Percentiles rank a stretch among this genome's conserved stretches.
These are phyloP conservation scores for Phaeoacremonium minimum DNA, from an alignment of 2,329 filamentous ascomycete species.

Conservation along the genomic window DNA sequence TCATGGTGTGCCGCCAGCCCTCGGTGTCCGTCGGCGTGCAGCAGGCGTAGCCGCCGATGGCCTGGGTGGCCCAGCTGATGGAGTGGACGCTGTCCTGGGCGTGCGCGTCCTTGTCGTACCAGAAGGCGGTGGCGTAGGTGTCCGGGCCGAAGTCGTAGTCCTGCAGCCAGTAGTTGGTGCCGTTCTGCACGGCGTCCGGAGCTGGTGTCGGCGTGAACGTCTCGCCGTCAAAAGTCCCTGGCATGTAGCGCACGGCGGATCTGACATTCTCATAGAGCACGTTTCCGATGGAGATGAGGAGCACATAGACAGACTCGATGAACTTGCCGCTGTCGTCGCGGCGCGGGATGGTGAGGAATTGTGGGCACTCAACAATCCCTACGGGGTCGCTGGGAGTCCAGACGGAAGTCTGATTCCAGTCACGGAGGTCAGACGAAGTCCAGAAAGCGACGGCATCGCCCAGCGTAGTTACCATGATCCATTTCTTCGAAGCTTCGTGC, in stretches of 20 bases:
- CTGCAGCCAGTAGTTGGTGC: neutral
- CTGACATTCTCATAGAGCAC: slow-evolving; percentile 50
- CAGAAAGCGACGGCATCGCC: slow-evolving; percentile 52
- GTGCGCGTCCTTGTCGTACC: slow-evolving; percentile 35
- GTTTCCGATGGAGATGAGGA: slow-evolving; percentile 52
- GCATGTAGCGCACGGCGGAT: slow-evolving; percentile 50
- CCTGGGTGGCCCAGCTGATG: slow-evolving; percentile 49
- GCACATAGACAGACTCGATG: slow-evolving; percentile 34
- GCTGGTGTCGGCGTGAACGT: slow-evolving; percentile 13
- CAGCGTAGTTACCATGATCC: slow-evolving; percentile 56
- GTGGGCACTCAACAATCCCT: slow-evolving; percentile 58
- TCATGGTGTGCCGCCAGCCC: slow-evolving; percentile 48
- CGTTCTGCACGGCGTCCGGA: neutral
- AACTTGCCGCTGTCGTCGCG: slow-evolving; percentile 14
- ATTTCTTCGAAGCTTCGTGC: slow-evolving; percentile 42
- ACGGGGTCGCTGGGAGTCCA: slow-evolving; percentile 49
- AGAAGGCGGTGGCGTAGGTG: slow-evolving; percentile 55
- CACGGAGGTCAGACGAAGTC: slow-evolving; percentile 53
- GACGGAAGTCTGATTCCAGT: slow-evolving; percentile 56
- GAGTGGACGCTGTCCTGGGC: slow-evolving; percentile 32
- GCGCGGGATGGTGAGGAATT: slow-evolving; percentile 49
- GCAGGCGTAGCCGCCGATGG: slow-evolving; percentile 41
- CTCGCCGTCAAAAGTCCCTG: slow-evolving; percentile 56
- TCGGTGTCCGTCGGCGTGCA: slow-evolving; percentile 50
- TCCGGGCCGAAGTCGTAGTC: slow-evolving; percentile 40